Evolutionary conservation across 257 asterid genomes (phyloP).

Genomic region (Lycium barbarum): DNA sequence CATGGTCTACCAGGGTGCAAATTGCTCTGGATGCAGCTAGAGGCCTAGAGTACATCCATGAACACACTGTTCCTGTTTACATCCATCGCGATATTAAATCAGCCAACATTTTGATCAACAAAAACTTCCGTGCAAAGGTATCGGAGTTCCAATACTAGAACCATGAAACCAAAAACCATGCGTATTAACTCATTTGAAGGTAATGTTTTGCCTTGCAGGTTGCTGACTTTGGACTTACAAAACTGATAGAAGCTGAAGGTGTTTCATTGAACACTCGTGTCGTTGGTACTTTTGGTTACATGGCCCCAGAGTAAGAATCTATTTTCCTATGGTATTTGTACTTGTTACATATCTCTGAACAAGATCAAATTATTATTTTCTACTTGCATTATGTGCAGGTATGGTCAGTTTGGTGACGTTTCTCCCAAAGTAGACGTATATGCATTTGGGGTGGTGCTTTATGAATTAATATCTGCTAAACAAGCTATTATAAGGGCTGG

Average conservation of each 20-base stretch:
- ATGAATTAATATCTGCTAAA: constrained; percentile 74
- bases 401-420: constrained; percentile 82
- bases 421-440: constrained; percentile 80
- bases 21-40: constrained; percentile 93
- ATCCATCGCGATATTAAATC: constrained; percentile 87
- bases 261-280: constrained; percentile 77
- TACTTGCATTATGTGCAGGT: constrained; percentile 47
- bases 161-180: neutral
- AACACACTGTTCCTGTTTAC: constrained; percentile 86
- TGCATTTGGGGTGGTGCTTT: constrained; percentile 89
- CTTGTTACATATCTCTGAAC: neutral
- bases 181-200: neutral
- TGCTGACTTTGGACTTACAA: constrained; percentile 89
- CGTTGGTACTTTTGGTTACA: constrained; percentile 88
- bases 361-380: neutral
- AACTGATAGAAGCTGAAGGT: constrained; percentile 77
- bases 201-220: constrained; percentile 51
- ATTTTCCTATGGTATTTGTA: neutral
- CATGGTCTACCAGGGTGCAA: constrained; percentile 80
- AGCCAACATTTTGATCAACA: constrained; percentile 80
- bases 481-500: constrained; percentile 68
- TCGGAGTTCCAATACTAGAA: neutral
- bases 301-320: constrained; percentile 80
- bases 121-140: constrained; percentile 82
- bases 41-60: constrained; percentile 96